Evolutionary conservation across 495 filamentous ascomycete genomes (phyloP).

Genomic region (Penicillium bialowiezense): DNA sequence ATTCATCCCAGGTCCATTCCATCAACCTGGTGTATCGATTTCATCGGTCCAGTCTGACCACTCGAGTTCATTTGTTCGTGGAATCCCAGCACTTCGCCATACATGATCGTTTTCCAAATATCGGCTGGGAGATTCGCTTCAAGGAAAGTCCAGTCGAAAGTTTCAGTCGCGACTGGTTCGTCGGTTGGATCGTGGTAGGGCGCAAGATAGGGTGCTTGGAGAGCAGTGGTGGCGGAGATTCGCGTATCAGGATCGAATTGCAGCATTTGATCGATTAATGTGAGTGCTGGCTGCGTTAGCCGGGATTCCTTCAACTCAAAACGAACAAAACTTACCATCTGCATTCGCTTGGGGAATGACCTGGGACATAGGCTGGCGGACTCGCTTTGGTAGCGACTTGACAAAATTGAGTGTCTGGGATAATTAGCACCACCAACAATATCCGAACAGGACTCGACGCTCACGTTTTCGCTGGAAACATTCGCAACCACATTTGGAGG

Average conservation of each 20-base stretch:
- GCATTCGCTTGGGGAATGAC: slow-evolving; percentile 90
- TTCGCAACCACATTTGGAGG: slow-evolving; percentile 95
- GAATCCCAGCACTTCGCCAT: slow-evolving; percentile 96
- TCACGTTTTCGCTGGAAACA: slow-evolving; percentile 93
- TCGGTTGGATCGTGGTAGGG: slow-evolving; percentile 96
- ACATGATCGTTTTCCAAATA: slow-evolving; percentile 99
- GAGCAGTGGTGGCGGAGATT: slow-evolving; percentile 73
- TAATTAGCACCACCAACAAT: no score
- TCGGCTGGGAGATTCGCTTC: slow-evolving; percentile 94
- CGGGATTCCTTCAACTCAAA: not conserved
- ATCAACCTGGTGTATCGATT: not conserved
- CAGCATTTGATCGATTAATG: slow-evolving; percentile 90
- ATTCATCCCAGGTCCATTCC: slow-evolving; percentile 17
- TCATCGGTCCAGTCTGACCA: slow-evolving; percentile 1
- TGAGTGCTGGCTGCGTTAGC: slow-evolving; percentile 60
- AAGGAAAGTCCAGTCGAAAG: slow-evolving; percentile 98
- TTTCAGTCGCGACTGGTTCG: slow-evolving; percentile 89
- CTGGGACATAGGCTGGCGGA: slow-evolving; percentile 79
- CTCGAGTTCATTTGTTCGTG: slow-evolving; percentile 54
- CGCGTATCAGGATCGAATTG: slow-evolving; percentile 91
- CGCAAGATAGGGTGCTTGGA: slow-evolving; percentile 84
- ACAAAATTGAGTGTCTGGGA: slow-evolving; percentile 92
- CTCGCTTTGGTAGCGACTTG: slow-evolving; percentile 87
- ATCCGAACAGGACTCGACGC: no score
- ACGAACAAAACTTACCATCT: slow-evolving; percentile 70